phyloP scores from a whole-genome alignment of 306 rosid species.

The Glycyrrhiza uralensis region DNA sequence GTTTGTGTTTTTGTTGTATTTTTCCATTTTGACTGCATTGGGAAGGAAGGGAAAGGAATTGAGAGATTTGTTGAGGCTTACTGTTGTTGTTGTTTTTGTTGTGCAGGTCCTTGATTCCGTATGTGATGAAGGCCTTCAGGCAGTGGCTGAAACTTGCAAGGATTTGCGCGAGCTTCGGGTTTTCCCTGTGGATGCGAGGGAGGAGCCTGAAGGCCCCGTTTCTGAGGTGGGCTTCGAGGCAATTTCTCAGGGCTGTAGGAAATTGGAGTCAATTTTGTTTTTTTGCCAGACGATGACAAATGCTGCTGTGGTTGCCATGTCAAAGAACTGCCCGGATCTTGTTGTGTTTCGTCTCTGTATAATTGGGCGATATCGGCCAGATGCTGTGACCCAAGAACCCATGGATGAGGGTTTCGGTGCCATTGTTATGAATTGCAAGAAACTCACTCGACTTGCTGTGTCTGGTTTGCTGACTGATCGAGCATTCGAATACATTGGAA shows the following conservation, averaged over 20 bases:
- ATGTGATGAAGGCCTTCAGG: conserved; percentile 83
- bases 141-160: conserved; percentile 78
- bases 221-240: conserved; percentile 81
- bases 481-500: conserved; percentile 67
- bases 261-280: conserved; percentile 64
- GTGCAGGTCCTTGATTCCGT: conserved; percentile 81
- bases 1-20: background rate
- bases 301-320: conserved; percentile 88
- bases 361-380: conserved; percentile 74
- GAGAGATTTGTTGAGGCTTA: conserved; percentile 27
- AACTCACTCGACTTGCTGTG: conserved; percentile 82
- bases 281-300: conserved; percentile 85
- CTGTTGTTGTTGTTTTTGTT: background rate
- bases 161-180: conserved; percentile 80
- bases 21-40: background rate
- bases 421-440: conserved; percentile 88
- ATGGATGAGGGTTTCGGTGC: conserved; percentile 97
- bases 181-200: conserved; percentile 60
- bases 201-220: conserved; percentile 69
- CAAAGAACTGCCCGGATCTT: conserved; percentile 77
- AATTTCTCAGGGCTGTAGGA: conserved; percentile 82
- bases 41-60: background rate
- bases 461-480: conserved; percentile 83
- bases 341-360: conserved; percentile 85
- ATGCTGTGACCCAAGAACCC: conserved; percentile 55